Evolutionary conservation across 2,329 filamentous ascomycete genomes (phyloP).

Genomic region (Claviceps paspali): DNA sequence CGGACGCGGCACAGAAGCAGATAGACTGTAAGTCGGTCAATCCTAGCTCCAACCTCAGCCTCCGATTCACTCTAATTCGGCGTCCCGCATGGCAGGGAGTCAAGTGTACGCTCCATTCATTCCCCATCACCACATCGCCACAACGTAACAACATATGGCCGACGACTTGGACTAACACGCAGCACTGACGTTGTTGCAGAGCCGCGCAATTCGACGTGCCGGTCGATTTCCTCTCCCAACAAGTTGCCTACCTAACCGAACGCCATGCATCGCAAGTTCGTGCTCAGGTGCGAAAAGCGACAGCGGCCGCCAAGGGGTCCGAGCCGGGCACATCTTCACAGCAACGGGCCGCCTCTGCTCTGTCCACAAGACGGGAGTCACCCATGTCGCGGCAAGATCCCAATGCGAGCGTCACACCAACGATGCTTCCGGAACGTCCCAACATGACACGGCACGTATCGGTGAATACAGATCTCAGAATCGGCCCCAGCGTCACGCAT

Average conservation of each 20-base stretch:
- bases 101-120: constrained; percentile 47
- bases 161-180: constrained; percentile 8
- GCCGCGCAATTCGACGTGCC: constrained; percentile 70
- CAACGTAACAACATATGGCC: no score
- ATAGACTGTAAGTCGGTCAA: constrained; percentile 57
- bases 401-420: constrained; percentile 26
- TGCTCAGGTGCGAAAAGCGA: constrained; percentile 72
- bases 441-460: constrained; percentile 33
- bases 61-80: constrained; percentile 8
- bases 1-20: constrained; percentile 64
- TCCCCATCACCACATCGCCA: no score
- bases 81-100: constrained; percentile 40
- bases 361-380: constrained; percentile 44
- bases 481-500: constrained; percentile 17
- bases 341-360: constrained; percentile 32
- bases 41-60: neutral
- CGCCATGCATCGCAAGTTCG: constrained; percentile 78
- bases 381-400: constrained; percentile 33
- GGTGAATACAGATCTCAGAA: constrained; percentile 27
- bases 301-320: constrained; percentile 37
- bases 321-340: constrained; percentile 24
- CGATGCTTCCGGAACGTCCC: constrained; percentile 27
- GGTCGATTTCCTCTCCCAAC: constrained; percentile 76
- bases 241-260: constrained; percentile 89
- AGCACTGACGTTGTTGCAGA: constrained; percentile 23